A percentile compares a stretch with the other conserved stretches of the same genome.
These are phyloP conservation scores for Hypocrella siamensis DNA, from an alignment of 2,329 filamentous ascomycete species.

Conservation along the genomic window DNA sequence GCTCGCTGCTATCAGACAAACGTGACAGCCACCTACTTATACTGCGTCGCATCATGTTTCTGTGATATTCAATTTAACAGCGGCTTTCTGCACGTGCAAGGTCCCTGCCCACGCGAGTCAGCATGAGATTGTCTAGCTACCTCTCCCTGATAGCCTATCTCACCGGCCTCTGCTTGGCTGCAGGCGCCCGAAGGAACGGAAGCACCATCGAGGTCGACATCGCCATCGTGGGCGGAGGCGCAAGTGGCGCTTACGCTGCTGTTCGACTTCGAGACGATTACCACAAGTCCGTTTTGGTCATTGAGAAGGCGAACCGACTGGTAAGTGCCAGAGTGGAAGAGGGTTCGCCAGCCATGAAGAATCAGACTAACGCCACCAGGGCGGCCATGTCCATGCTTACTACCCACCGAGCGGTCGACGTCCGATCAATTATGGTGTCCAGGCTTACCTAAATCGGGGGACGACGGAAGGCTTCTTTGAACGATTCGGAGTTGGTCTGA, in stretches of 20 bases:
- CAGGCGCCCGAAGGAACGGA: too few relatives aligned
- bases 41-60: too few relatives aligned
- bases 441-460: not conserved
- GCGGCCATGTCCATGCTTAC: slow-evolving; percentile 1
- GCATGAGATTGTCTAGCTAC: too few relatives aligned
- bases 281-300: not conserved
- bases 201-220: not conserved
- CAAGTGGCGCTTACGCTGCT: not conserved
- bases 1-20: too few relatives aligned
- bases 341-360: not conserved
- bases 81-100: too few relatives aligned
- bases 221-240: not conserved
- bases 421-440: slow-evolving; percentile 1
- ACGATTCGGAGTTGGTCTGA: not conserved
- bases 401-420: not conserved
- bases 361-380: not conserved
- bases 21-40: too few relatives aligned
- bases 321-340: slow-evolving; percentile 1
- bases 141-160: too few relatives aligned
- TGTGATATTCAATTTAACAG: too few relatives aligned
- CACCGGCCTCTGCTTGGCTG: too few relatives aligned
- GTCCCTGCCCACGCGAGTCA: too few relatives aligned
- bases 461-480: slow-evolving; percentile 1
- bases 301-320: not conserved
- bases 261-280: slow-evolving; percentile 1